Conservation (phyloP, 2,329 filamentous ascomycete species). For the Purpureocillium lavendulum region DNA sequence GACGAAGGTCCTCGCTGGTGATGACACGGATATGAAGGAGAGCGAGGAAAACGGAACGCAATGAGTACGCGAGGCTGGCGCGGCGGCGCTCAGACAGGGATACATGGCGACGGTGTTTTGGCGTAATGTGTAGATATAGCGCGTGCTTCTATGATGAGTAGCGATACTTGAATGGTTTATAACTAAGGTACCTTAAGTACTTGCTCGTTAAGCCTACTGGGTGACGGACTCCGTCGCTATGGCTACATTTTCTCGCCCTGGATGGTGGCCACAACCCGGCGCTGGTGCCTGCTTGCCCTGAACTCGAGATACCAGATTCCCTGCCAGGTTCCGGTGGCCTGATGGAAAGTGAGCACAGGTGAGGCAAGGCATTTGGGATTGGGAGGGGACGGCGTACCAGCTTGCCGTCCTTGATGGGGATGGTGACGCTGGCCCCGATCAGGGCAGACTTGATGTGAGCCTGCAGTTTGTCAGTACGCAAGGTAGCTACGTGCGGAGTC, state of each 20-base stretch:
- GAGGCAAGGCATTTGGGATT: background rate
- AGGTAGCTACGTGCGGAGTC: background rate
- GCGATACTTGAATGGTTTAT: background rate
- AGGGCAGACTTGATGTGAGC: conserved; percentile 91
- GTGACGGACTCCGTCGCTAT: background rate
- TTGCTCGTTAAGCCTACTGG: no score
- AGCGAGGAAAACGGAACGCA: conserved; percentile 36
- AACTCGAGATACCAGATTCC: conserved; percentile 96
- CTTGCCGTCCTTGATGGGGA: conserved; percentile 82
- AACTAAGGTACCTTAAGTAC: no score
- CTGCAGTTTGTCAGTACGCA: conserved; percentile 25
- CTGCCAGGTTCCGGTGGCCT: conserved; percentile 67
- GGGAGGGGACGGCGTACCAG: conserved; percentile 39
- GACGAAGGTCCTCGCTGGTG: conserved; percentile 57
- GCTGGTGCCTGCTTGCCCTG: conserved; percentile 62
- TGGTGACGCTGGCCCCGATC: conserved; percentile 79
- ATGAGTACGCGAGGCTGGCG: conserved; percentile 10
- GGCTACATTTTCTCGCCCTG: conserved; percentile 62
- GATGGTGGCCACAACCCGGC: conserved; percentile 85
- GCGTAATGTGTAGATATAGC: conserved; percentile 13
- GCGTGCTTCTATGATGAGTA: background rate
- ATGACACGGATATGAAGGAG: conserved; percentile 55
- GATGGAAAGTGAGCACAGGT: background rate
- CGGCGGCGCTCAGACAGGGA: no score
- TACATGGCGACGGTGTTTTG: conserved; percentile 28